phyloP scores from a whole-genome alignment of 2,329 filamentous ascomycete species.

The Colletotrichum siamense region DNA sequence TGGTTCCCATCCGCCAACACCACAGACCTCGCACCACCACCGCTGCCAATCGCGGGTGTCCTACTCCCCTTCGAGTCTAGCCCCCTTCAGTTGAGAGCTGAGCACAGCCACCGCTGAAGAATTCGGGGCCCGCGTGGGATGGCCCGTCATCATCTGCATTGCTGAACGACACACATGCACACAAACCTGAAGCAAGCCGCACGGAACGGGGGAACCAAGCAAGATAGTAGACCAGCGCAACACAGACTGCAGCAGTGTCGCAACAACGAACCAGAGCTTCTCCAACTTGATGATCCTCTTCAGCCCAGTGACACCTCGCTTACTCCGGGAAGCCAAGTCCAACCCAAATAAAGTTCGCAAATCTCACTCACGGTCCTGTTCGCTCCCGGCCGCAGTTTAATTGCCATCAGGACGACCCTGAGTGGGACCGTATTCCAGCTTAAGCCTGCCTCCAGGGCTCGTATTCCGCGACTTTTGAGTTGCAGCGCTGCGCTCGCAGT shows the following conservation, averaged over 20 bases:
- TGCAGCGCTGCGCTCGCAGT: neutral
- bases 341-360: neutral
- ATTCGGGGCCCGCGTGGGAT: neutral
- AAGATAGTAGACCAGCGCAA: neutral
- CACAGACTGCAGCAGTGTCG: neutral
- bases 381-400: neutral
- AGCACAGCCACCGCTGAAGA: slow-evolving; percentile 17
- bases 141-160: neutral
- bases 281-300: neutral
- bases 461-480: neutral
- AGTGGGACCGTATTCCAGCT: neutral
- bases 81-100: neutral
- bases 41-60: neutral
- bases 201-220: neutral
- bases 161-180: neutral
- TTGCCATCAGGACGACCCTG: neutral
- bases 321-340: neutral
- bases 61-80: slow-evolving; percentile 2
- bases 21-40: slow-evolving; percentile 5
- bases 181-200: neutral
- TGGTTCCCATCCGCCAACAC: neutral
- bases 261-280: neutral
- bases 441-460: neutral
- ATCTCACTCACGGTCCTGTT: neutral
- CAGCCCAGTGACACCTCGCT: neutral